Base-by-base conservation (phyloP, 1,284 basidiomycete species). In the Trametes hirsuta region DNA sequence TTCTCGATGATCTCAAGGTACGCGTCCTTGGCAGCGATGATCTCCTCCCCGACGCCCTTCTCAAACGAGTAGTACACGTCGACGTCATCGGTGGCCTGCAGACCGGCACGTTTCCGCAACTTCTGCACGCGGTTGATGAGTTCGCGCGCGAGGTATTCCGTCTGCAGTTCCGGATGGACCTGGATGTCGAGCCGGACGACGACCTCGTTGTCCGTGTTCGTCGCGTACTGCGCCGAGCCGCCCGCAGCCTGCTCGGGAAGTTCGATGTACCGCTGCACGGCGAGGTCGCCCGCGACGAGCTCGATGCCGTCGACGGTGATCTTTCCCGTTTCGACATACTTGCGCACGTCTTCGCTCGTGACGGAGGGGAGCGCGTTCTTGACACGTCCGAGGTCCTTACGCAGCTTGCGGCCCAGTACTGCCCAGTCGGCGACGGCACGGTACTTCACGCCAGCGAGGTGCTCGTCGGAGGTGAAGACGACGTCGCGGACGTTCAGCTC, bases 401-500 rank as follows among this genome's bases (percentile, higher is more conserved):
- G 89, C 52, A 99, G 83, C 78, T 98, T 98, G 69, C 88, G 87
- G 35, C 97, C 97, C 52, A 99, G 84, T 6, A 93, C 89, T n/a
- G 88, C 83, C 94, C 95, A 99, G 79, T 99, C 97, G 14, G 97
- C 97, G 25, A 89, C 87, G 4, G 92, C 95, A 65, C 88, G 88
- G 82, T 98, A 99, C 68, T 88, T 88, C 68, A 98, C 93, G 37
- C 96, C 95, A 42, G 94, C 94, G 48, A 84, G 77, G 18, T 81
- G 77, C 76, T 99, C 97, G 74, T 98, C 93, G 4, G 90, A 91
- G 48, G 90, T 95, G 80, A 98, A 94, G 63, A 91, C 76, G 65
- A 99, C 79, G 66, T 94, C 90, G 53, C 94, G 93, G 55, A 99
- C 88, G 77, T 99, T 99, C 72, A 99, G 88, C 77, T 99, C 97